Evolutionary conservation across 1,284 basidiomycete genomes (phyloP).

Genomic region (Gomphus bonarii): DNA sequence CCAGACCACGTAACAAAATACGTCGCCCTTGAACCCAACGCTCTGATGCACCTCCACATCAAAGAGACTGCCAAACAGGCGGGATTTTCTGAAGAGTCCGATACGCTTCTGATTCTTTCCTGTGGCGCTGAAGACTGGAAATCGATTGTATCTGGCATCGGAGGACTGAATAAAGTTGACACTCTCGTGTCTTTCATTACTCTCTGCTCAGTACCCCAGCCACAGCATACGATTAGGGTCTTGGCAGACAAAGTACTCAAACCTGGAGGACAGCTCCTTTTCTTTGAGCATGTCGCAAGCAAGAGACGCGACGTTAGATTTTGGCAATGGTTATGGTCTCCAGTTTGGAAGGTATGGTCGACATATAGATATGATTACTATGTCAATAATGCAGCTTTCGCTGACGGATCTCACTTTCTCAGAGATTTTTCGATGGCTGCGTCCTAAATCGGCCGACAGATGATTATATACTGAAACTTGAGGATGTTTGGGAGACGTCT

Average conservation of each 20-base stretch:
- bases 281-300: slow-evolving; percentile 56
- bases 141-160: slow-evolving; percentile 33
- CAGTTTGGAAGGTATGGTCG: slow-evolving; percentile 37
- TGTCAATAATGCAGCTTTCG: neutral
- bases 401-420: neutral
- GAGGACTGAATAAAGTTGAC: slow-evolving; percentile 31
- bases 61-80: slow-evolving; percentile 42
- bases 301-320: slow-evolving; percentile 38
- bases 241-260: slow-evolving; percentile 39
- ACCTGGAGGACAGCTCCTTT: slow-evolving; percentile 47
- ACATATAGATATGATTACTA: too few species aligned
- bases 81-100: slow-evolving; percentile 20
- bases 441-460: slow-evolving; percentile 47
- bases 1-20: slow-evolving; percentile 45
- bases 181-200: slow-evolving; percentile 50
- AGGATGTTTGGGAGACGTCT: slow-evolving; percentile 17
- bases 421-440: slow-evolving; percentile 14
- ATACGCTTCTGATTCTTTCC: slow-evolving; percentile 32
- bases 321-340: slow-evolving; percentile 64
- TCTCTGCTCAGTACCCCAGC: slow-evolving; percentile 47
- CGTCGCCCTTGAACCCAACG: slow-evolving; percentile 60
- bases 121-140: slow-evolving; percentile 48
- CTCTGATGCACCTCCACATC: slow-evolving; percentile 53
- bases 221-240: slow-evolving; percentile 30
- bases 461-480: slow-evolving; percentile 34